phyloP scores from a whole-genome alignment of 345 rosid species.

The Eutrema japonicum region DNA sequence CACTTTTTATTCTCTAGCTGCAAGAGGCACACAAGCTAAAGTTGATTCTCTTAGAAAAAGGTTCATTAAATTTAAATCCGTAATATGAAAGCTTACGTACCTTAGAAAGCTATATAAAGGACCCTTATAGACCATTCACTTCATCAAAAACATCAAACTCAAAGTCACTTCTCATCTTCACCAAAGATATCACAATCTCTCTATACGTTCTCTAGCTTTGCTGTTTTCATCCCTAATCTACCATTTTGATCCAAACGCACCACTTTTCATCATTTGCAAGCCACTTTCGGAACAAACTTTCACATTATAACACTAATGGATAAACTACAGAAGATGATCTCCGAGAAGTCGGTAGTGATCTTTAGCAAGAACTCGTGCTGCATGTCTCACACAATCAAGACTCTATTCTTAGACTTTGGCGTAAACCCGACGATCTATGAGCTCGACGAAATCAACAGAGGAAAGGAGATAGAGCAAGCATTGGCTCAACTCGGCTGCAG shows the following conservation, averaged over 20 bases:
- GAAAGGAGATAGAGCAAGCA: slow-evolving; percentile 75
- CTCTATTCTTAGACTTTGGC: slow-evolving; percentile 67
- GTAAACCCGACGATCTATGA: slow-evolving; percentile 69
- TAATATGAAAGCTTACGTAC: slow-evolving; percentile 20
- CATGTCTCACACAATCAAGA: slow-evolving; percentile 74
- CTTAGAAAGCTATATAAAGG: slow-evolving; percentile 30
- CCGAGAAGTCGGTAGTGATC: slow-evolving; percentile 80
- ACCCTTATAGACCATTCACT: slow-evolving; percentile 12
- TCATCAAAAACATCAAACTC: slow-evolving; percentile 14
- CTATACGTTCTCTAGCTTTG: neutral
- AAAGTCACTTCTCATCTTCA: slow-evolving; percentile 18
- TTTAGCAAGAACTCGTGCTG: slow-evolving; percentile 73
- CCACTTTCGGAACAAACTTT: neutral
- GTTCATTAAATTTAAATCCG: neutral
- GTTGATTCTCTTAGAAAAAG: slow-evolving; percentile 17
- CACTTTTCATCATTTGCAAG: neutral
- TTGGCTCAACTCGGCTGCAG: slow-evolving; percentile 68
- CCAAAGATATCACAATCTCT: slow-evolving; percentile 7
- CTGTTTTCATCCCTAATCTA: neutral
- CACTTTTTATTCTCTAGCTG: slow-evolving; percentile 30
- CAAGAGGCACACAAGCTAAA: slow-evolving; percentile 9
- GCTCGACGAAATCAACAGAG: slow-evolving; percentile 66
- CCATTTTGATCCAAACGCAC: neutral
- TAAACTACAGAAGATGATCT: slow-evolving; percentile 55
- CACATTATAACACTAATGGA: slow-evolving; percentile 51